Conservation (phyloP, 2,329 filamentous ascomycete genomes). For the Hymenoscyphus scutula region DNA sequence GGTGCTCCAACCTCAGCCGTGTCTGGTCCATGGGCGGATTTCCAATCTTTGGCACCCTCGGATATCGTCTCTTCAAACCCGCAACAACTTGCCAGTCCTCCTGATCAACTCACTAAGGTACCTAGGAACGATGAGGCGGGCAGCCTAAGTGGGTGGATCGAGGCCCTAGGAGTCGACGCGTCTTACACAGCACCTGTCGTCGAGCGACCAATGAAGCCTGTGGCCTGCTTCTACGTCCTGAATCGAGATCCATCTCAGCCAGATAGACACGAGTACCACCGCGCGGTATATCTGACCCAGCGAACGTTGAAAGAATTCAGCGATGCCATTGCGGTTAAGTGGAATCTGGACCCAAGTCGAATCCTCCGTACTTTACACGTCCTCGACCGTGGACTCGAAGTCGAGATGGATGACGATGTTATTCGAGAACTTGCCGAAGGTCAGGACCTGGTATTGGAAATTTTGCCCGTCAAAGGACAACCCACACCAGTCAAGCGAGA, state of each 20-base stretch:
- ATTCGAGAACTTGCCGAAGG: constrained; percentile 81
- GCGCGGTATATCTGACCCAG: constrained; percentile 80
- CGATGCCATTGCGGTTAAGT: constrained; percentile 72
- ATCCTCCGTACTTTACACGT: constrained; percentile 71
- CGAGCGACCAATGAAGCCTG: constrained; percentile 66
- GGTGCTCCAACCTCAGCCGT: constrained; percentile 30
- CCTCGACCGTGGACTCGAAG: constrained; percentile 71
- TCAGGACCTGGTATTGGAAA: constrained; percentile 82
- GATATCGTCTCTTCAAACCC: constrained; percentile 44
- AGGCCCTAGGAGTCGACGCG: constrained; percentile 85
- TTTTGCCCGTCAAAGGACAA: constrained; percentile 39
- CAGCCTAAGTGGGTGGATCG: constrained; percentile 77
- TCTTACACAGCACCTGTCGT: constrained; percentile 73
- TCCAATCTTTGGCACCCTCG: constrained; percentile 51
- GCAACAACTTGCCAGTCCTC: constrained; percentile 44
- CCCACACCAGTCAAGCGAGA: constrained; percentile 49
- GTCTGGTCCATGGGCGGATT: constrained; percentile 55
- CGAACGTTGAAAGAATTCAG: constrained; percentile 75
- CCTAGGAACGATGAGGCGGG: constrained; percentile 58
- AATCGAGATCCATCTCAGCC: constrained; percentile 50
- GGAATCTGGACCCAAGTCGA: constrained; percentile 69
- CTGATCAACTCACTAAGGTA: constrained; percentile 54
- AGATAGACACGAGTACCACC: constrained; percentile 60
- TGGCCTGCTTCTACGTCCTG: constrained; percentile 85
- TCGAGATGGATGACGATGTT: constrained; percentile 89